Base-by-base conservation (phyloP, 805 yeast genomes). In the Wickerhamiella occidentalis region DNA sequence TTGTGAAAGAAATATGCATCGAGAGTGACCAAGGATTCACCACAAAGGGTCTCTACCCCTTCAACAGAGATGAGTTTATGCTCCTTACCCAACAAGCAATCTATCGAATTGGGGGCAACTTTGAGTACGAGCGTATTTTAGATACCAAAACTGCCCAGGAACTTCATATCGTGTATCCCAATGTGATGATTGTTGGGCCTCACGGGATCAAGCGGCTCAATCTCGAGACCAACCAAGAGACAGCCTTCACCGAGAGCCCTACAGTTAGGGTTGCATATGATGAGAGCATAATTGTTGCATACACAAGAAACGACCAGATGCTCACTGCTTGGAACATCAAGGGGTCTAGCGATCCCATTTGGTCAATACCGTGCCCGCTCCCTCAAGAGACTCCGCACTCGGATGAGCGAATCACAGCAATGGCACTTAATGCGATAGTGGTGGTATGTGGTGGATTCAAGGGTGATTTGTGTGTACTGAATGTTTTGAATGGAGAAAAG, bases 401-500 rank as follows among this genome's bases (percentile, higher is more conserved):
- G 7, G 30, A 40, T 13, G 6, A n/a, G 9, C n/a, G 3, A 3
- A 22, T 45, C 6, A 25, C 33, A 22, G 17, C n/a, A 13, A 25
- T 45, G n/a, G 36, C 43, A 4, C 11, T 37, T 2, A 45, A 37
- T 30, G 17, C 37, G 3, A 41, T 45, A 3, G 48, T 37, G 12
- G 33, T 45, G 15, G 43, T 37, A n/a, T 37, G 36, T 19, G 48
- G 28, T 3, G 42, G 36, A 9, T 28, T 7, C 43, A 33, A 36
- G 17, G 40, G 40, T 5, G 21, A 18, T 19, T 19, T 37, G n/a
- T 33, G 15, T 35, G 49, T 47, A 35, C 29, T 29, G 46, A 44
- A 36, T 30, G 28, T 25, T 28, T 35, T 23, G 41, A 49, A 22
- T 38, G 45, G 48, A 40, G 41, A 33, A 23, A 9, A n/a, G 22